phyloP scores from a whole-genome alignment of 1,139 yeast genomes.

The Saccharomyces hybrid region DNA sequence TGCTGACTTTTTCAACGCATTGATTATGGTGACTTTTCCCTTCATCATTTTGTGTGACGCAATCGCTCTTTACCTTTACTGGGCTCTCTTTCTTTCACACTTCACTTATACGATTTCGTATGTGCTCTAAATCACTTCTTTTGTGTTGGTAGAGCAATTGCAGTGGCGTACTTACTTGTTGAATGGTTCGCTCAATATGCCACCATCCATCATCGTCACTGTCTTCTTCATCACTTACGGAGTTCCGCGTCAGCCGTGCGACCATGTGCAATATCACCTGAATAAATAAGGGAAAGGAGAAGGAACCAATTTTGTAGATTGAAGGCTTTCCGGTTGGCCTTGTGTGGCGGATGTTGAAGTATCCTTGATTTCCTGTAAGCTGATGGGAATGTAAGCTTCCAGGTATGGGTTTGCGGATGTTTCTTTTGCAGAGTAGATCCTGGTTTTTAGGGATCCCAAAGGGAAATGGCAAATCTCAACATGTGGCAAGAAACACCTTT shows the following conservation, averaged over 20 bases:
- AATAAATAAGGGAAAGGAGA: neutral
- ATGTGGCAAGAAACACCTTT: no score
- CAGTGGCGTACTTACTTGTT: no score
- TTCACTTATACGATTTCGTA: no score
- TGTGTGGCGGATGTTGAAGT: no score
- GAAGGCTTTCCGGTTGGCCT: no score
- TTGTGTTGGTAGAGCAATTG: no score
- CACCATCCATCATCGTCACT: neutral
- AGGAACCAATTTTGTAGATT: neutral
- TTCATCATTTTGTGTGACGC: constrained; percentile 4
- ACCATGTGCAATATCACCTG: neutral
- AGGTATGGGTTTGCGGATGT: neutral
- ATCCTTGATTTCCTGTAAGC: neutral
- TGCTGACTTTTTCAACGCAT: constrained; percentile 7
- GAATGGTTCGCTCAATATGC: no score
- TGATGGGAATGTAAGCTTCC: no score
- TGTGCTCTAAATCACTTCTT: no score
- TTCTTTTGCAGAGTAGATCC: neutral
- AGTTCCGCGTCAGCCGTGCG: neutral
- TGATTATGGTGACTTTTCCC: constrained; percentile 7
- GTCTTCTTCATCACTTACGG: neutral
- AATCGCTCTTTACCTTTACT: neutral
- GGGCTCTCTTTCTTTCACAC: neutral
- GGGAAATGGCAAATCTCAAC: neutral
- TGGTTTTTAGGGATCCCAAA: neutral